Conservation (phyloP, 1,284 basidiomycete species). For the Cutaneotrichosporon sp. region DNA sequence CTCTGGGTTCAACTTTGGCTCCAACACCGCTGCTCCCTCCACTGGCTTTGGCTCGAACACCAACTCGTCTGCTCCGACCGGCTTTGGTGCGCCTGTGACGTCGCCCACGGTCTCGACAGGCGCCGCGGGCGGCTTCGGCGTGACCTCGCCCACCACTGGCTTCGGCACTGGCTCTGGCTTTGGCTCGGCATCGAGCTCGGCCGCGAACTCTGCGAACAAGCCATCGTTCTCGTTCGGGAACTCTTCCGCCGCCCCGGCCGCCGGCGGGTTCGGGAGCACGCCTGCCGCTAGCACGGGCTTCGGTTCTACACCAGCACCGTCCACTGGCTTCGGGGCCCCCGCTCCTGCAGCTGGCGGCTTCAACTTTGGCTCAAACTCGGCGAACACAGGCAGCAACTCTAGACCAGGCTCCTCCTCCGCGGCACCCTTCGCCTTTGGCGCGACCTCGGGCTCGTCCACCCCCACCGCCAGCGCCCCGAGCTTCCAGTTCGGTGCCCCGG, state of each 20-base stretch:
- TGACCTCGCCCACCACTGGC: background rate
- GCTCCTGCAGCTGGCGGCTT: background rate
- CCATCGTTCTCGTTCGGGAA: slow-evolving; percentile 13
- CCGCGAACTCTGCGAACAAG: slow-evolving; percentile 9
- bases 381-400: background rate
- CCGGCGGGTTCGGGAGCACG: slow-evolving; percentile 5
- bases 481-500: slow-evolving; percentile 22
- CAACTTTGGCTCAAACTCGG: background rate
- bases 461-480: slow-evolving; percentile 5
- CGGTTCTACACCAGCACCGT: background rate
- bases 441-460: slow-evolving; percentile 2
- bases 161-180: slow-evolving; percentile 1
- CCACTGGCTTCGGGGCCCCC: background rate
- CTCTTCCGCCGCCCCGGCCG: background rate
- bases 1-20: slow-evolving; percentile 5
- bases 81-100: slow-evolving; percentile 7
- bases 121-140: slow-evolving; percentile 1
- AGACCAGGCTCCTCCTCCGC: background rate
- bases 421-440: background rate
- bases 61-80: background rate
- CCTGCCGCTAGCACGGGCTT: background rate
- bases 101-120: slow-evolving; percentile 3
- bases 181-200: background rate
- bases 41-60: background rate
- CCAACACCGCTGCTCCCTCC: background rate